Percentiles rank a stretch among this genome's conserved stretches.
Conservation (phyloP, 345 rosid species). For the Boechera divaricarpa region DNA sequence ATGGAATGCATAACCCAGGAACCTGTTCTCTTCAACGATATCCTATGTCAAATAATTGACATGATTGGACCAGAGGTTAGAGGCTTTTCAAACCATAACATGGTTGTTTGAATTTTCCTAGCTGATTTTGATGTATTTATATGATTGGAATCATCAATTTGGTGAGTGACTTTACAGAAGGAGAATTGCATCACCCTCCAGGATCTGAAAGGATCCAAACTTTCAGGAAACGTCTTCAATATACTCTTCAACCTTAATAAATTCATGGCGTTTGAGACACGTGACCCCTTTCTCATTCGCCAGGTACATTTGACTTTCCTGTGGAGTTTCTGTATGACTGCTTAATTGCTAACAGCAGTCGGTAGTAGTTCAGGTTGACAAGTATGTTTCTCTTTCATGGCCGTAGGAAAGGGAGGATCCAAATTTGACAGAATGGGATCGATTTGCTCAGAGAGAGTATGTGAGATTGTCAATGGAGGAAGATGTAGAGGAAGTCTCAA, state of each 20-base stretch:
- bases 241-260: constrained; percentile 79
- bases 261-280: constrained; percentile 73
- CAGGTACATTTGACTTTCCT: constrained; percentile 51
- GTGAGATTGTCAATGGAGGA: constrained; percentile 69
- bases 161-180: constrained; percentile 47
- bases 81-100: not conserved
- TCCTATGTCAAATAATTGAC: constrained; percentile 78
- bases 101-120: not conserved
- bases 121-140: not conserved
- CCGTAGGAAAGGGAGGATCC: constrained; percentile 63
- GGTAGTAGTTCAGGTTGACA: not conserved
- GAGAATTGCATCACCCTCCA: constrained; percentile 58
- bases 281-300: constrained; percentile 69
- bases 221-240: constrained; percentile 75
- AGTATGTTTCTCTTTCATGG: not conserved
- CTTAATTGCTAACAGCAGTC: not conserved
- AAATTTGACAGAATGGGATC: constrained; percentile 67
- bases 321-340: not conserved
- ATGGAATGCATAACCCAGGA: constrained; percentile 77
- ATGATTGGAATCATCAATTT: not conserved
- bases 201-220: constrained; percentile 63
- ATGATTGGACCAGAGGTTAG: constrained; percentile 78
- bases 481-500: constrained; percentile 68
- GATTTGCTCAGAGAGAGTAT: constrained; percentile 63
- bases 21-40: constrained; percentile 67